Evolutionary conservation across 768 basidiomycete species (phyloP).

Genomic region (Amanita inopinata): DNA sequence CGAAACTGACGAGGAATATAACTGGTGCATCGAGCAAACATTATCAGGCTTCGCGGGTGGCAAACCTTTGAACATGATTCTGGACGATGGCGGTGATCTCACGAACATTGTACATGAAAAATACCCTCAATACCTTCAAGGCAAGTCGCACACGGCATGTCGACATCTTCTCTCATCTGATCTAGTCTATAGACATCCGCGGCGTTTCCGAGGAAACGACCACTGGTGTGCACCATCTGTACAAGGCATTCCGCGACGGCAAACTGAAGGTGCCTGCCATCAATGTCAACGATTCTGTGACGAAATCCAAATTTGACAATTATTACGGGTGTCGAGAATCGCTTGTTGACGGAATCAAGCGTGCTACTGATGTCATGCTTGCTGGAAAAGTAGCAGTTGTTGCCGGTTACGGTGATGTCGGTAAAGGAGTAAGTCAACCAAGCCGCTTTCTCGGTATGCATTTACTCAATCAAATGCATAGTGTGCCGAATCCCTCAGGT

Average conservation of each 20-base stretch:
- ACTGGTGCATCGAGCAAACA: constrained; percentile 97
- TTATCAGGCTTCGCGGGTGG: constrained; percentile 79
- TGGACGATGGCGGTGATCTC: constrained; percentile 98
- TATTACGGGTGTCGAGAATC: constrained; percentile 99
- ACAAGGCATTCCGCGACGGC: constrained; percentile 95
- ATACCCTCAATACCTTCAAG: constrained; percentile 80
- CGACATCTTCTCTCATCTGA: constrained; percentile 4
- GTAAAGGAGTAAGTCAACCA: constrained; percentile 78
- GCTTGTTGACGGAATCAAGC: constrained; percentile 99
- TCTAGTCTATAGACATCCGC: constrained; percentile 62
- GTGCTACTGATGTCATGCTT: constrained; percentile 99
- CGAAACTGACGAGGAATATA: constrained; percentile 97
- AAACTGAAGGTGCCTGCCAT: constrained; percentile 96
- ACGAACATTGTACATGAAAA: constrained; percentile 94
- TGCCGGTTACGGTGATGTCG: constrained; percentile 98
- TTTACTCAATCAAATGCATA: constrained; percentile 18
- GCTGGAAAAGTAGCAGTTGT: constrained; percentile 99
- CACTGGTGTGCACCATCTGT: constrained; percentile 98
- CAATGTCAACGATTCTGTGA: constrained; percentile 99
- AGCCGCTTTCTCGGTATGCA: background rate
- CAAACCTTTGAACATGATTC: constrained; percentile 92
- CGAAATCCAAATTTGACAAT: constrained; percentile 99
- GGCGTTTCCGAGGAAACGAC: constrained; percentile 99
- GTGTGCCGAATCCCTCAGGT: constrained; percentile 95
- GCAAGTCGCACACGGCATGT: constrained; percentile 25